These are phyloP conservation scores for Colletotrichum sp. DNA, from an alignment of 2,329 filamentous ascomycete genomes.

Conservation along the genomic window DNA sequence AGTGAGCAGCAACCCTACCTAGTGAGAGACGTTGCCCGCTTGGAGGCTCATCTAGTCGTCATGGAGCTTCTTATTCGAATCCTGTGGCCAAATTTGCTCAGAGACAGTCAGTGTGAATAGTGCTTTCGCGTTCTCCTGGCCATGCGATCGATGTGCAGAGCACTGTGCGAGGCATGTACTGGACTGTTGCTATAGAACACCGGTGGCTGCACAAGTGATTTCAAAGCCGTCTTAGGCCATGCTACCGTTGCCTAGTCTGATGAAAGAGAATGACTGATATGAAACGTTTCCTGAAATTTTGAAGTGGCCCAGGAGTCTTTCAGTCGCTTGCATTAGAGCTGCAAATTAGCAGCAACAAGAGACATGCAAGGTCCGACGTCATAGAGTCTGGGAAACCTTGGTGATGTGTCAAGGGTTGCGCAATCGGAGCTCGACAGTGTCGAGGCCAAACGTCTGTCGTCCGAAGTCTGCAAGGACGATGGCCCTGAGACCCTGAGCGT, in stretches of 20 bases:
- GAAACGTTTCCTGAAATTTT: not conserved
- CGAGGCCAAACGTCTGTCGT: not conserved
- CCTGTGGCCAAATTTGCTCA: not conserved
- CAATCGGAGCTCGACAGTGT: not conserved
- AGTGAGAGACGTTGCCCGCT: not conserved
- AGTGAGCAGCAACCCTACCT: not conserved
- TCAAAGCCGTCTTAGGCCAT: not conserved
- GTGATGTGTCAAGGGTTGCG: not conserved
- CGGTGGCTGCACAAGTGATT: not conserved
- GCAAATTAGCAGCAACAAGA: not conserved
- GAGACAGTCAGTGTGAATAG: not conserved
- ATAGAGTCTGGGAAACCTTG: not conserved
- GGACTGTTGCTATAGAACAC: not conserved
- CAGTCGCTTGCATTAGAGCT: not conserved
- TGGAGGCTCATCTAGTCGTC: not conserved
- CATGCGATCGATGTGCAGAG: not conserved
- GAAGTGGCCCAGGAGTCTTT: not conserved
- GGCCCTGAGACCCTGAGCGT: not conserved
- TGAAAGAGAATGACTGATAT: not conserved
- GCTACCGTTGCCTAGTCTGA: not conserved
- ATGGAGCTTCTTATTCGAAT: not conserved
- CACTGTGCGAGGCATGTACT: not conserved
- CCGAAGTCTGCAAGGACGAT: not conserved
- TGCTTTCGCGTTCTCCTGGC: not conserved
- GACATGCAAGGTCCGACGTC: not conserved